Base-by-base conservation (phyloP, 352 stramenopile species). In the Pythium oligandrum region DNA sequence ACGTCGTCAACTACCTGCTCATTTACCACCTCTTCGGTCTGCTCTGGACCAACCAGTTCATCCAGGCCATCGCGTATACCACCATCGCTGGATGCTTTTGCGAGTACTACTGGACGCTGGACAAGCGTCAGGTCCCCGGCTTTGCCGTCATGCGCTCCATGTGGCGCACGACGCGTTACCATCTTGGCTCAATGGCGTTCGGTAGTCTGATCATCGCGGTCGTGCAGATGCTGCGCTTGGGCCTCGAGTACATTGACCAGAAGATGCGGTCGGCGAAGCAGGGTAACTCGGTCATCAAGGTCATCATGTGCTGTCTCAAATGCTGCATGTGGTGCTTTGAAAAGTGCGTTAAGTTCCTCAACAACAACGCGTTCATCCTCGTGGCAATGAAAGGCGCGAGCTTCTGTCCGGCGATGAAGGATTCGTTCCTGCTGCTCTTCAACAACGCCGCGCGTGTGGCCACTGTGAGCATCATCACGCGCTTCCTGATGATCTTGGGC, bases 371-470 rank as follows among this genome's bases (percentile, higher is more conserved):
- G 30, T 97, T 90, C 59, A 95, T 97, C 60, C 68, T 95, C 11
- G 76, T 91, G 33, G 86, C 86, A 11, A 95, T 97, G 75, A 95
- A 90, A 66, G 88, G 89, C 40, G 58, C 53, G 34, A 81, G 72
- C 59, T 96, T 96, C 63, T 95, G 84, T 61, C 86, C 77, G 37
- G 84, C 88, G 34, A 93, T 96, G 60, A 96, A 95, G 44, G 82
- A 96, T 64, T 94, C 94, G 40, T 99, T 99, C 69, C 93, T 94
- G 55, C 75, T 99, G 38, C 91, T 99, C 34, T 71, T 98, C 39
- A 83, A 93, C 36, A 99, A 99, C 75, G 87, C 96, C 31, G 75
- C 83, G 45, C 83, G 93, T 6, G 88, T 98, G 45, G 81, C 81
- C 33, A 91, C 83, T 4, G 83, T 95, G 50, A 88, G 73, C 53